phyloP scores from a whole-genome alignment of 441 rosid species.

The Bocquillonia castaneifolia region DNA sequence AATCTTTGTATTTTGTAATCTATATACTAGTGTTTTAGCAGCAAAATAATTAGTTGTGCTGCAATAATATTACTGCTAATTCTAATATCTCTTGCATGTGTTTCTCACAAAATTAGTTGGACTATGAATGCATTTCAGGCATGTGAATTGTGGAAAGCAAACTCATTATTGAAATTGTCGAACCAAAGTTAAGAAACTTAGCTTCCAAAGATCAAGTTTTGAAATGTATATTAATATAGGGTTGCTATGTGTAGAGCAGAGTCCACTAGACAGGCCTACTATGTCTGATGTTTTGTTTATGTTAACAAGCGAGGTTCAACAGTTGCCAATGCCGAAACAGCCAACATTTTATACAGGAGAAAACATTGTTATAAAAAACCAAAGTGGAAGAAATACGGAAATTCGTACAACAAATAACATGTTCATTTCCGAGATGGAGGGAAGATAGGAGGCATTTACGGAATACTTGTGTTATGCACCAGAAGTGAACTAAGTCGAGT shows the following conservation, averaged over 20 bases:
- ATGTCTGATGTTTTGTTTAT: slow-evolving; percentile 25
- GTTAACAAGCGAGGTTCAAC: slow-evolving; percentile 19
- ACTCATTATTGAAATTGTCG: slow-evolving; percentile 12
- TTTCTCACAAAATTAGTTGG: too few species aligned
- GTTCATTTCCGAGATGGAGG: background rate
- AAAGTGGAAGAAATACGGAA: background rate
- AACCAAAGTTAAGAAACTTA: slow-evolving; percentile 14
- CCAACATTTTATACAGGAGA: slow-evolving; percentile 15
- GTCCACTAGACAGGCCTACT: slow-evolving; percentile 18
- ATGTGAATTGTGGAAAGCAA: background rate
- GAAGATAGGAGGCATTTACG: too few species aligned
- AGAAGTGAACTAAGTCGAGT: too few species aligned
- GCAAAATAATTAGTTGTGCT: background rate
- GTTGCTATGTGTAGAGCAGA: slow-evolving; percentile 22
- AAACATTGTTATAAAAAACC: background rate
- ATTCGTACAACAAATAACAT: background rate
- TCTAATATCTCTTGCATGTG: too few species aligned
- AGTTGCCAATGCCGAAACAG: slow-evolving; percentile 20
- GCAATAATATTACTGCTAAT: too few species aligned
- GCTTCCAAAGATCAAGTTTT: slow-evolving; percentile 7
- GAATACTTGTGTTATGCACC: too few species aligned
- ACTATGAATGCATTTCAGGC: background rate
- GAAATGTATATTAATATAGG: slow-evolving; percentile 27
- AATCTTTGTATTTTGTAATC: background rate
- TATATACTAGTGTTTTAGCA: background rate